phyloP scores from a whole-genome alignment of 176 grass and related monocot genomes.

The Themeda triandra region DNA sequence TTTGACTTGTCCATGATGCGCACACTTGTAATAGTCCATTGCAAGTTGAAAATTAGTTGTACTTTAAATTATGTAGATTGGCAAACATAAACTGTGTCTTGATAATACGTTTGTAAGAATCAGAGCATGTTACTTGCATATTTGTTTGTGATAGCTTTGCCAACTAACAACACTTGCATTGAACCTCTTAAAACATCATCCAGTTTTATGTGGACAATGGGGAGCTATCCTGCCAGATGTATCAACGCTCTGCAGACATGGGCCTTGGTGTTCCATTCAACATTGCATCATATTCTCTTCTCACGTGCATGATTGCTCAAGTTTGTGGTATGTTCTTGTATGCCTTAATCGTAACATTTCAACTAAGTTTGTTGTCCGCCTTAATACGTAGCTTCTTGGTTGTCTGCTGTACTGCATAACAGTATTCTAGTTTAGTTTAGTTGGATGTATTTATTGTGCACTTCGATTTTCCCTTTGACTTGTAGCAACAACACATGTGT shows the following conservation, averaged over 20 bases:
- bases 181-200: background rate
- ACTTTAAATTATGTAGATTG: background rate
- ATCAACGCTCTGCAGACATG: slow-evolving; percentile 90
- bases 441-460: background rate
- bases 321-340: slow-evolving; percentile 68
- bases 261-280: slow-evolving; percentile 92
- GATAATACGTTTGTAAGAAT: background rate
- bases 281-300: slow-evolving; percentile 79
- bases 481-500: background rate
- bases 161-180: background rate
- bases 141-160: background rate
- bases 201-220: slow-evolving; percentile 84
- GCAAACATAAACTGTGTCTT: background rate
- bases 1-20: background rate
- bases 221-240: slow-evolving; percentile 94
- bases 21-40: background rate
- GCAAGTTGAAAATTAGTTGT: background rate
- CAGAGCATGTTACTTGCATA: background rate
- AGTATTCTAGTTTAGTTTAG: background rate
- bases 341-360: background rate
- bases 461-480: background rate
- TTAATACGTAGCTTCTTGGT: background rate
- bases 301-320: slow-evolving; percentile 88
- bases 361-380: background rate
- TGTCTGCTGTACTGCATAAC: background rate